phyloP scores from a whole-genome alignment of 2,329 filamentous ascomycete genomes.

The Lecanicillium sp. region DNA sequence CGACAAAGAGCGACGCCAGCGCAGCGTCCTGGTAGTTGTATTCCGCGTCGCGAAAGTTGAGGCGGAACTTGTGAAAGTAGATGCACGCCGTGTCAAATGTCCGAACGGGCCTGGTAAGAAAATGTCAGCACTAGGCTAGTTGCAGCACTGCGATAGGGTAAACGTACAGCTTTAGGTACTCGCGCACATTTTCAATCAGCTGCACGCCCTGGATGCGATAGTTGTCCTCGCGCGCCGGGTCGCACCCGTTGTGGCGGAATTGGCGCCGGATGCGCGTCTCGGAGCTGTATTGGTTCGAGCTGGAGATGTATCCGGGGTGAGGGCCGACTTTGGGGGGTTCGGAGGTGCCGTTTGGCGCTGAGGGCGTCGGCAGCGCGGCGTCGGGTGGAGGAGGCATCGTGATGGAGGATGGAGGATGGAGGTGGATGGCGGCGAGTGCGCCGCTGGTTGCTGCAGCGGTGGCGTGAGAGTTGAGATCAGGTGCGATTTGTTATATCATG shows the following conservation, averaged over 20 bases:
- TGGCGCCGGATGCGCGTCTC: constrained; percentile 72
- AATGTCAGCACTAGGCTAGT: constrained; percentile 7
- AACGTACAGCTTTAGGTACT: constrained; percentile 71
- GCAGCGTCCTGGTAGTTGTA: constrained; percentile 85
- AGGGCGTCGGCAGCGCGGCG: background rate
- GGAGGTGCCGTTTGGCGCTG: constrained; percentile 7
- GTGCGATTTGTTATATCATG: too few species aligned
- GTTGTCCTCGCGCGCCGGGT: constrained; percentile 70
- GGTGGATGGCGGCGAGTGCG: too few species aligned
- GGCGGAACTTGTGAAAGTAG: constrained; percentile 90
- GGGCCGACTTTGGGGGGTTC: constrained; percentile 25
- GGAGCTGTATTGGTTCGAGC: constrained; percentile 65
- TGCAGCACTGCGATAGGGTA: too few species aligned
- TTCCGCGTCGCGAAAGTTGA: constrained; percentile 76
- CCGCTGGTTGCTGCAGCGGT: too few species aligned
- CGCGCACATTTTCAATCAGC: constrained; percentile 80
- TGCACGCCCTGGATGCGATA: constrained; percentile 79
- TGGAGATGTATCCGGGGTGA: constrained; percentile 40
- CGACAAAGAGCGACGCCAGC: constrained; percentile 79
- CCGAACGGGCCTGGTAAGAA: constrained; percentile 60
- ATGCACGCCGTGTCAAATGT: constrained; percentile 88
- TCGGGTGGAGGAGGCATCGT: too few species aligned
- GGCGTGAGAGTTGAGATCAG: too few species aligned
- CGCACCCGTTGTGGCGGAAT: constrained; percentile 60
- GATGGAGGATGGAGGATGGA: too few species aligned